Evolutionary conservation across 495 filamentous ascomycete genomes (phyloP), one percentile per base, ranked within the genome.

Genomic region (Physcia stellaris): DNA sequence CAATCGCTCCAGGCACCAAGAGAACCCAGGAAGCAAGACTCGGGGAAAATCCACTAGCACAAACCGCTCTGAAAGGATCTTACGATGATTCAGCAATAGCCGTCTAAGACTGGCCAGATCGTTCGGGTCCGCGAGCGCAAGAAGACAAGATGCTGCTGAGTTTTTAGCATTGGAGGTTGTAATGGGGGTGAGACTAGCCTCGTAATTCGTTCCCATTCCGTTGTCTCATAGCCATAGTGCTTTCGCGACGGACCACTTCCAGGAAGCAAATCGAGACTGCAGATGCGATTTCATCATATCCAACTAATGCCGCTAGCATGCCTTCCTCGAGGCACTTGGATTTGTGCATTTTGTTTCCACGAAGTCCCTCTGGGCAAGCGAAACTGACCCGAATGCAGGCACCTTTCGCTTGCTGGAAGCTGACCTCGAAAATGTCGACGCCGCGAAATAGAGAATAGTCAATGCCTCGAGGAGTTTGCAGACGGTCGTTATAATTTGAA

Each of bases 21-120:
- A 43, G 15, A 54, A 54, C 15, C 51, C 50, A 39, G 46, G 39
- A 13, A 78, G 64, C 1, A 81, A 56, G 1, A 80, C 57, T 11
- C 66, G 68, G 0, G 79, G 77, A 45, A 83, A 78, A 31, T 84
- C 79, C 3, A 81, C 62, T 10, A 82, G 59, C 15, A 57, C 28
- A 5, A 52, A 49, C 21, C 10, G 35, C 27, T 46, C 49, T 19
- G 37, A 26, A 12, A 35, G 21, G 4, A 41, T 4, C 9, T 35
- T 35, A 12, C 41, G 31, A 6, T 38, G 22, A 16, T 46, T 40
- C 28, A 46, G 47, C 4, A 52, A 29, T 3, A 49, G 11, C 32
- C 43, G 24, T 19, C 49, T 35, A 4, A 49, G 33, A 11, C 40
- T 43, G 26, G 46, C 40, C 15, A 34, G 38, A 17, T 52, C 40